A percentile compares a stretch with the other conserved stretches of the same genome.
phyloP scores from a whole-genome alignment of 2,329 filamentous ascomycete species.

The Talaromyces sp. region DNA sequence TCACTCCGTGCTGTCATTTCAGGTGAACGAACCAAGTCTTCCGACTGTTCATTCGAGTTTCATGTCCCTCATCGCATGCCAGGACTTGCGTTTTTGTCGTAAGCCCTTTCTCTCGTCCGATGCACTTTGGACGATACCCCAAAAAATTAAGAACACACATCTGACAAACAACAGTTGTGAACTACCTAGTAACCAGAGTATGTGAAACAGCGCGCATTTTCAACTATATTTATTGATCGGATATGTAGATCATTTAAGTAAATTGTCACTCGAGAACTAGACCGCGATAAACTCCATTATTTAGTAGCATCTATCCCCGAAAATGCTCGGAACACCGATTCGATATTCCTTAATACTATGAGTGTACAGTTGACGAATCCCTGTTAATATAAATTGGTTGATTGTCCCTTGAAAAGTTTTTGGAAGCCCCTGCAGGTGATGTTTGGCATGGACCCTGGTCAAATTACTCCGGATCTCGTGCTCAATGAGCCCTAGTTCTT shows the following conservation, averaged over 20 bases:
- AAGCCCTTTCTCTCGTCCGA: too few species aligned
- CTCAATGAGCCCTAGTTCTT: neutral
- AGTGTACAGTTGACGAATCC: too few species aligned
- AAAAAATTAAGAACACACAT: neutral
- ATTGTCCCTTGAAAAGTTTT: neutral
- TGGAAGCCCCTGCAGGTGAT: neutral
- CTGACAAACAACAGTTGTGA: neutral
- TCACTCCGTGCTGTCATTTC: neutral
- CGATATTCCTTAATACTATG: neutral
- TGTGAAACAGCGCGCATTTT: neutral
- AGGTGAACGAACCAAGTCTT: neutral
- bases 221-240: neutral
- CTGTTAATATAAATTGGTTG: neutral
- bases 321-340: constrained; percentile 2
- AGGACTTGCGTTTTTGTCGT: too few species aligned
- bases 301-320: neutral
- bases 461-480: constrained; percentile 5
- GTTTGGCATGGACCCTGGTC: neutral
- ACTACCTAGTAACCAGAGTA: neutral
- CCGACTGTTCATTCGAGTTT: too few species aligned
- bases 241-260: neutral
- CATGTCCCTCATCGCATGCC: too few species aligned
- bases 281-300: neutral
- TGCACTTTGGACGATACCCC: neutral
- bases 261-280: neutral